phyloP scores from a whole-genome alignment of 2,329 filamentous ascomycete genomes.

The Pseudogymnoascus sp. region DNA sequence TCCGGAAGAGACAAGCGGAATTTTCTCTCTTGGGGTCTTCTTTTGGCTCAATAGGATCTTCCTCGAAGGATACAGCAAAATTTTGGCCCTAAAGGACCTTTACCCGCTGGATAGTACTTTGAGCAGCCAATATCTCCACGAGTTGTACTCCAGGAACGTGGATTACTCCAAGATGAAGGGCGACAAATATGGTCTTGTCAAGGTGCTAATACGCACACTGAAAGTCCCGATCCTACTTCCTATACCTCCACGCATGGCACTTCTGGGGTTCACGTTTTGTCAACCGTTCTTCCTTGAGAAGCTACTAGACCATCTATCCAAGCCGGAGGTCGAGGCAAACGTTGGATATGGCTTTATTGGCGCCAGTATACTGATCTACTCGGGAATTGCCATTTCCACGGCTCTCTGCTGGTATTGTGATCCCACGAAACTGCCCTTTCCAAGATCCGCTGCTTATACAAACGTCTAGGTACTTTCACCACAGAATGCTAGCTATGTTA shows the following conservation, averaged over 20 bases:
- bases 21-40: conserved; percentile 28
- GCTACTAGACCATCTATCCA: conserved; percentile 29
- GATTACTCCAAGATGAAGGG: conserved; percentile 15
- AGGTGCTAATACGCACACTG: conserved; percentile 25
- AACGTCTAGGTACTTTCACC: background rate
- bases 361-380: conserved; percentile 36
- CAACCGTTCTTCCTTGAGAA: conserved; percentile 41
- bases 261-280: conserved; percentile 38
- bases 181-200: conserved; percentile 19
- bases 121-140: conserved; percentile 19
- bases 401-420: conserved; percentile 16
- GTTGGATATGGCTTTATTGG: conserved; percentile 37
- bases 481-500: conserved; percentile 14
- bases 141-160: conserved; percentile 15
- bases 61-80: conserved; percentile 23
- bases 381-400: conserved; percentile 35
- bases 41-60: conserved; percentile 32
- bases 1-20: conserved; percentile 29
- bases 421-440: background rate
- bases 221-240: conserved; percentile 25
- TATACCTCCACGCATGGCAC: conserved; percentile 33
- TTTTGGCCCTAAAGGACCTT: conserved; percentile 26
- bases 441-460: conserved; percentile 15
- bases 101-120: conserved; percentile 25
- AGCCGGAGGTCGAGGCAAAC: conserved; percentile 21